phyloP scores from a whole-genome alignment of 2,329 filamentous ascomycete genomes.

The Simplicillium sp. region DNA sequence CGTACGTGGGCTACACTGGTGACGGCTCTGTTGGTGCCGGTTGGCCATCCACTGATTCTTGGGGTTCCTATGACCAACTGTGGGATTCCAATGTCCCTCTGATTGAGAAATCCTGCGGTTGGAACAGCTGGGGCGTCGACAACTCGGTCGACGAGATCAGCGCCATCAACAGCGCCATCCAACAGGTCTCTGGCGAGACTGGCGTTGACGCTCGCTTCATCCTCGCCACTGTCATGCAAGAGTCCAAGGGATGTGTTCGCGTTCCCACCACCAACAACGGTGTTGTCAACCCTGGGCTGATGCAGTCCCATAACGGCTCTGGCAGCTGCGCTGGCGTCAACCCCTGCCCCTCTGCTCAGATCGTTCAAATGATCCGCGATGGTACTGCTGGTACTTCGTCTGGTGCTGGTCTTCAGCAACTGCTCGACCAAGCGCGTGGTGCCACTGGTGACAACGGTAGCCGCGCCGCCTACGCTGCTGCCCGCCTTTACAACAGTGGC shows the following conservation, averaged over 20 bases:
- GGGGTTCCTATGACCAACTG: constrained; percentile 9
- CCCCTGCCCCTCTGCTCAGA: constrained; percentile 6
- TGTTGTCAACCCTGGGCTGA: constrained; percentile 11
- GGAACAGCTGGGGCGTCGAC: constrained; percentile 10
- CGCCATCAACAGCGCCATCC: constrained; percentile 8
- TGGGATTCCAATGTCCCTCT: constrained; percentile 7
- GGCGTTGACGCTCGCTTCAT: constrained; percentile 10
- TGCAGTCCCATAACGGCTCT: constrained; percentile 11
- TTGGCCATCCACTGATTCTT: constrained; percentile 2
- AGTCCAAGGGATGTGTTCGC: constrained; percentile 14
- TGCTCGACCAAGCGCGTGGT: constrained; percentile 1
- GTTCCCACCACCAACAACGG: constrained; percentile 10
- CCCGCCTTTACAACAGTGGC: constrained; percentile 14
- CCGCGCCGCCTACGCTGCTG: constrained; percentile 10
- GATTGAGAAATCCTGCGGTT: constrained; percentile 8
- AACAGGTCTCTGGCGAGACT: constrained; percentile 8
- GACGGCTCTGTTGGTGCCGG: neutral
- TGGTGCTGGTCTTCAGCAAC: constrained; percentile 9
- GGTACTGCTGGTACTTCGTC: constrained; percentile 9
- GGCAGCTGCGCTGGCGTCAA: constrained; percentile 8
- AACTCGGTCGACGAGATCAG: constrained; percentile 9
- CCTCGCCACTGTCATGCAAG: constrained; percentile 21
- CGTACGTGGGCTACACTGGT: constrained; percentile 1
- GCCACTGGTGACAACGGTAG: constrained; percentile 3
- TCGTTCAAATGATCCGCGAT: constrained; percentile 10